Conservation (phyloP, 176 grass and related monocot genomes). For the Elymus sibiricus region DNA sequence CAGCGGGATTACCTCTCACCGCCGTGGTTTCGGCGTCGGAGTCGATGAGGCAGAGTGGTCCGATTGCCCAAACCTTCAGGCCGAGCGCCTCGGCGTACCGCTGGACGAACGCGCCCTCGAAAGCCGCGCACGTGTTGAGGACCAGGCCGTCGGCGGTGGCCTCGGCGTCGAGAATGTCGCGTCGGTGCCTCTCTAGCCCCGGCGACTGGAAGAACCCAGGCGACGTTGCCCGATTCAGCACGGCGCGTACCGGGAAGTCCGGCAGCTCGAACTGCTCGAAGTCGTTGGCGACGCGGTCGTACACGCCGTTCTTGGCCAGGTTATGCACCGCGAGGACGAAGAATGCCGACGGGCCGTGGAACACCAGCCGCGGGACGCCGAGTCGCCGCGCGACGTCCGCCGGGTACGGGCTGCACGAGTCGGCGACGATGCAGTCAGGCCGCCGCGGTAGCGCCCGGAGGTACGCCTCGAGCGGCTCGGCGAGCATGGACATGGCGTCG, state of each 20-base stretch:
- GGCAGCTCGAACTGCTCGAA: slow-evolving; percentile 43
- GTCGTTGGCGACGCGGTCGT: slow-evolving; percentile 21
- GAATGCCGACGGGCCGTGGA: slow-evolving; percentile 33
- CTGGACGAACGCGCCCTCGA: slow-evolving; percentile 40
- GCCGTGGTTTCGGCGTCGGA: slow-evolving; percentile 6
- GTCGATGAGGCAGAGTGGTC: slow-evolving; percentile 44
- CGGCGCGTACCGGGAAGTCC: slow-evolving; percentile 9
- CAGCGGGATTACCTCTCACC: slow-evolving; percentile 23
- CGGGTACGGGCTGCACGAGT: slow-evolving; percentile 26
- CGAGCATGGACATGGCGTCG: slow-evolving; percentile 13
- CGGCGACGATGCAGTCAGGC: slow-evolving; percentile 42
- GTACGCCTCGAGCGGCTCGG: slow-evolving; percentile 33
- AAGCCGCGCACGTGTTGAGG: slow-evolving; percentile 43
- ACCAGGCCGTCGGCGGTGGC: slow-evolving; percentile 39
- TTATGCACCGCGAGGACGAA: slow-evolving; percentile 18
- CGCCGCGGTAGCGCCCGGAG: slow-evolving; percentile 16
- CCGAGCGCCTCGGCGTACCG: slow-evolving; percentile 34
- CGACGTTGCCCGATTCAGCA: slow-evolving; percentile 27
- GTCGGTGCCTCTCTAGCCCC: slow-evolving; percentile 24
- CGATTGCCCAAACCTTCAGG: slow-evolving; percentile 41
- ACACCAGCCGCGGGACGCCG: slow-evolving; percentile 24
- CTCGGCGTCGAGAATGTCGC: slow-evolving; percentile 41
- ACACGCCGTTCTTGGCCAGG: slow-evolving; percentile 12
- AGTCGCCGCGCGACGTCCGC: slow-evolving; percentile 11
- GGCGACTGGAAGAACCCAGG: slow-evolving; percentile 39